Percentiles rank a stretch among this genome's conserved stretches.
Evolutionary conservation across 805 yeast genomes (phyloP).

Genomic region (Candida lessepsii): DNA sequence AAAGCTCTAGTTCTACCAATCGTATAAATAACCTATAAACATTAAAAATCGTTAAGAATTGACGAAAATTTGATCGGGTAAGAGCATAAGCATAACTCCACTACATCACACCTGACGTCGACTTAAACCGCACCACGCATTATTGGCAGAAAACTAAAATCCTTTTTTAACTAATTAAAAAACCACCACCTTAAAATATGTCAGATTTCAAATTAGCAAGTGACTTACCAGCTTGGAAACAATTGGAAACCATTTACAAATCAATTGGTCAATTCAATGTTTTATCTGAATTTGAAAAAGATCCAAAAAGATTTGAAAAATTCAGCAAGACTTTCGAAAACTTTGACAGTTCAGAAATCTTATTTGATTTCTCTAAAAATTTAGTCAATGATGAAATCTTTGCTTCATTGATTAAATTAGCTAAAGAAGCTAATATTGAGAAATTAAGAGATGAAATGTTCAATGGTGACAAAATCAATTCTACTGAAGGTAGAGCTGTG

Average conservation of each 20-base stretch:
- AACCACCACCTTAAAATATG: constrained; percentile 5
- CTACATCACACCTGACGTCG: not conserved
- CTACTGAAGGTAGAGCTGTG: constrained; percentile 95
- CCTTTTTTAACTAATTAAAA: not conserved
- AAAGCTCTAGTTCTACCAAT: no score
- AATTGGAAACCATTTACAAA: constrained; percentile 70
- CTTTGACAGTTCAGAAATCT: constrained; percentile 82
- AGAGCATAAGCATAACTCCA: not conserved
- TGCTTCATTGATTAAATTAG: constrained; percentile 65
- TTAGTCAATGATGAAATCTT: constrained; percentile 83
- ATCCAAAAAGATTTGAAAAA: constrained; percentile 72
- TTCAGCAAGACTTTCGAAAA: constrained; percentile 76
- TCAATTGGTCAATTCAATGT: constrained; percentile 71
- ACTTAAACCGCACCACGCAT: not conserved
- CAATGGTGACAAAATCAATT: constrained; percentile 89
- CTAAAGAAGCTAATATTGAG: constrained; percentile 88
- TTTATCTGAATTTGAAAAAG: constrained; percentile 72
- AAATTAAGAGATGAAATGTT: constrained; percentile 87
- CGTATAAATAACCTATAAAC: no score
- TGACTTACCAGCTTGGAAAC: constrained; percentile 82
- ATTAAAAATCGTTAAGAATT: no score
- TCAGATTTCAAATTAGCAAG: constrained; percentile 36
- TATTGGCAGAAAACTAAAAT: not conserved
- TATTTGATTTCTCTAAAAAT: constrained; percentile 95
- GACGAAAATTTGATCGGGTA: not conserved